Evolutionary conservation across 306 rosid genomes (phyloP).

Genomic region (Astragalus membranaceus): DNA sequence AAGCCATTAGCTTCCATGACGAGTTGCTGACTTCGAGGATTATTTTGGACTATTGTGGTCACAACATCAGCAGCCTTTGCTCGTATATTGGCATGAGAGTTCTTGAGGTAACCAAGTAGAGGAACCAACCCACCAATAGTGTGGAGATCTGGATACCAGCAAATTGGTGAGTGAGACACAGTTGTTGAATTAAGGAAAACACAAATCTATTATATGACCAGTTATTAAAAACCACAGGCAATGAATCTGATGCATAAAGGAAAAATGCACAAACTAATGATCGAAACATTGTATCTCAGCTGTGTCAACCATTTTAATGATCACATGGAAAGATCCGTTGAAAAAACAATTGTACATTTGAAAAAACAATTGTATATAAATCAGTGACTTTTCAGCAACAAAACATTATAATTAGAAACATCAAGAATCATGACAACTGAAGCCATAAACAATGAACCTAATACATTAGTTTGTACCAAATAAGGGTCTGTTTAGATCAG

Average conservation of each 20-base stretch:
- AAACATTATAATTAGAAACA: not conserved
- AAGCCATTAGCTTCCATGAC: slow-evolving; percentile 95
- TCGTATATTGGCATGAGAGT: slow-evolving; percentile 75
- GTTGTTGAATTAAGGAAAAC: not conserved
- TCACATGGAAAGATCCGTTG: not conserved
- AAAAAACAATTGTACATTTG: not conserved
- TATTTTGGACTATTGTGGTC: slow-evolving; percentile 88
- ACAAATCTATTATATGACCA: too few species aligned
- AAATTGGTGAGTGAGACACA: slow-evolving; percentile 28
- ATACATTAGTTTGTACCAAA: too few species aligned
- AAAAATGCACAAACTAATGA: not conserved
- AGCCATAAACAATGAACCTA: not conserved
- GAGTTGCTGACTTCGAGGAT: slow-evolving; percentile 75
- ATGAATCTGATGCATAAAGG: not conserved
- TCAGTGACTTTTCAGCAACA: not conserved
- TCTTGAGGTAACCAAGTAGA: slow-evolving; percentile 73
- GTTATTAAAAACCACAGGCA: not conserved
- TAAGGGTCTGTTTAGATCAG: too few species aligned
- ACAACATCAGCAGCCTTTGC: slow-evolving; percentile 97
- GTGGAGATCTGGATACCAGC: slow-evolving; percentile 55
- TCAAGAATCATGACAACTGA: not conserved
- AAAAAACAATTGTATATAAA: not conserved
- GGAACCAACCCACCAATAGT: slow-evolving; percentile 87
- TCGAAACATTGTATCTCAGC: not conserved
- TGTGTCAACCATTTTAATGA: not conserved